These are phyloP conservation scores for Xerocomellus chrysenteron DNA, from an alignment of 768 basidiomycete species.

Conservation along the genomic window DNA sequence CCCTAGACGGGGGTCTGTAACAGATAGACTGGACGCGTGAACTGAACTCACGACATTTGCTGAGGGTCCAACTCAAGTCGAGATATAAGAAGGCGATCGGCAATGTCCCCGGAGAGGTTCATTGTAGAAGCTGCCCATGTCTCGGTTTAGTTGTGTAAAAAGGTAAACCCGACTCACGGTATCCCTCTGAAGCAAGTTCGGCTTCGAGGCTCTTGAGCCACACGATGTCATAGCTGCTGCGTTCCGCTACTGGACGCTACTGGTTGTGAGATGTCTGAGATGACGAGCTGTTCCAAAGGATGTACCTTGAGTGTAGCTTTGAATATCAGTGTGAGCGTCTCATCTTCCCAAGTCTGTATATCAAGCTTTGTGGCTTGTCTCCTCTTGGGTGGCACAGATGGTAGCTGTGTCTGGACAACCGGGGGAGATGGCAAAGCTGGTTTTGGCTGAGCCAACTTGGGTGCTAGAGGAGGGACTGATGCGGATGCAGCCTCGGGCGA, in stretches of 20 bases:
- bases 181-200: slow-evolving; percentile 65
- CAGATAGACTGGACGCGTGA: not conserved
- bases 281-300: slow-evolving; percentile 7
- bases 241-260: slow-evolving; percentile 59
- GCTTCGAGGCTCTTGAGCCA: slow-evolving; percentile 78
- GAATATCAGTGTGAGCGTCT: slow-evolving; percentile 64
- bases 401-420: slow-evolving; percentile 31
- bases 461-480: slow-evolving; percentile 24
- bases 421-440: slow-evolving; percentile 22
- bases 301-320: slow-evolving; percentile 79
- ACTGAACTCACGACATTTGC: slow-evolving; percentile 58
- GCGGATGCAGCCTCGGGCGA: slow-evolving; percentile 24
- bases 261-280: slow-evolving; percentile 8
- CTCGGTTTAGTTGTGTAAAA: not conserved
- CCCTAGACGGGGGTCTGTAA: slow-evolving; percentile 38
- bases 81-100: slow-evolving; percentile 80
- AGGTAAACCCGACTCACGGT: slow-evolving; percentile 31
- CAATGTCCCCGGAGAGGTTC: slow-evolving; percentile 54
- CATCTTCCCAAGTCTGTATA: slow-evolving; percentile 69
- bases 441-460: slow-evolving; percentile 39
- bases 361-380: slow-evolving; percentile 51
- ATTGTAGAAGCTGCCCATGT: slow-evolving; percentile 34
- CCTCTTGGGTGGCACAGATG: slow-evolving; percentile 47
- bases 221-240: slow-evolving; percentile 63
- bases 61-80: slow-evolving; percentile 79